phyloP scores from a whole-genome alignment of 1,284 basidiomycete species.

The Takashimella koratensis region DNA sequence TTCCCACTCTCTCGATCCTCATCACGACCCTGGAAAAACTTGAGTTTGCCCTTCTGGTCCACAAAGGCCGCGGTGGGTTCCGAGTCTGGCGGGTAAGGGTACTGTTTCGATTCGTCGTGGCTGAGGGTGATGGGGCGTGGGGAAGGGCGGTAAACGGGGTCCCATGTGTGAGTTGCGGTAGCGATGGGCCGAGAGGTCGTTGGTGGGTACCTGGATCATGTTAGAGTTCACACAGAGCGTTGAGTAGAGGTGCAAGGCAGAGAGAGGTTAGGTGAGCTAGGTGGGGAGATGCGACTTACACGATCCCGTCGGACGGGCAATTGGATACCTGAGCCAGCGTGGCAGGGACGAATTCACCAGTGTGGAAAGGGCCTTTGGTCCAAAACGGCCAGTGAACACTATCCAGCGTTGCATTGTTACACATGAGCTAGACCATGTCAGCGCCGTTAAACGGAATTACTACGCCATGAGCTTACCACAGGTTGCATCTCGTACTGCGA shows the following conservation, averaged over 20 bases:
- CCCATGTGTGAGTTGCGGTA: constrained; percentile 33
- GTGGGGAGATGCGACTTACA: constrained; percentile 21
- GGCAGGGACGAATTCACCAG: constrained; percentile 29
- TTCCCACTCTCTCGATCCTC: constrained; percentile 3
- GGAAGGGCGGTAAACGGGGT: constrained; percentile 39
- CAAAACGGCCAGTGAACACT: constrained; percentile 39
- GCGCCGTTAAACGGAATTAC: background rate
- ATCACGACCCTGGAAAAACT: constrained; percentile 38
- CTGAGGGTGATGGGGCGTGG: constrained; percentile 42
- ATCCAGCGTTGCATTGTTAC: constrained; percentile 34
- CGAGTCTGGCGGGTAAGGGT: constrained; percentile 21
- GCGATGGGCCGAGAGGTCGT: constrained; percentile 23
- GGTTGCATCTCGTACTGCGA: constrained; percentile 22
- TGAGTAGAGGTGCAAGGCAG: background rate
- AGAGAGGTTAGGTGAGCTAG: background rate
- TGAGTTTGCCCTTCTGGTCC: constrained; percentile 31
- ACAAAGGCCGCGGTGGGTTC: background rate
- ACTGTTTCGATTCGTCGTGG: constrained; percentile 32
- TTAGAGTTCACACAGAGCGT: no score
- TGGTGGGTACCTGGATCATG: constrained; percentile 35
- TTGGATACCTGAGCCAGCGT: constrained; percentile 13
- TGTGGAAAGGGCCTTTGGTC: constrained; percentile 34
- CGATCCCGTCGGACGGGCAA: constrained; percentile 44
- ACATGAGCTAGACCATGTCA: constrained; percentile 14
- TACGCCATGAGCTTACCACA: constrained; percentile 21